Percentiles rank a stretch among this genome's conserved stretches.
Conservation (phyloP, 2,329 filamentous ascomycete species). For the Tolypocladium tropicale region DNA sequence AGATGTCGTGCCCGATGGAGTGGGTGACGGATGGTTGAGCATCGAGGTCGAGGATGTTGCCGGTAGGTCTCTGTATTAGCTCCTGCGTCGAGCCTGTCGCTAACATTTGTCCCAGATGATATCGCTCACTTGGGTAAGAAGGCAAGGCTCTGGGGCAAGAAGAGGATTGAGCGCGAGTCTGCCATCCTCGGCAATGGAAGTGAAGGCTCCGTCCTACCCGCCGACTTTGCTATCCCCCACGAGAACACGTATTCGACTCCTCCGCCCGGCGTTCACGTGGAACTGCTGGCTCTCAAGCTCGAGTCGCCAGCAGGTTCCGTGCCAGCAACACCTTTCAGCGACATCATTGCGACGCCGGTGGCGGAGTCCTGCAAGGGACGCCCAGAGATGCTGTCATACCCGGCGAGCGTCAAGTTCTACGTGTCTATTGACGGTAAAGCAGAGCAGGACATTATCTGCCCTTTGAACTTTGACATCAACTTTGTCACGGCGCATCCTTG, state of each 20-base stretch:
- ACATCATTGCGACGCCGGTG: constrained; percentile 26
- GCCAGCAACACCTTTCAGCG: constrained; percentile 32
- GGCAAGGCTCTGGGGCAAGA: constrained; percentile 52
- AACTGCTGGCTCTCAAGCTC: constrained; percentile 41
- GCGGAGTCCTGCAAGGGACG: constrained; percentile 23
- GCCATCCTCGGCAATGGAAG: constrained; percentile 49
- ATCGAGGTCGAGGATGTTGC: constrained; percentile 43
- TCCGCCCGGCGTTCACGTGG: constrained; percentile 36
- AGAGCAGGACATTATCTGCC: constrained; percentile 30
- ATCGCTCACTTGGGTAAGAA: constrained; percentile 39
- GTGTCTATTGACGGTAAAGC: constrained; percentile 27
- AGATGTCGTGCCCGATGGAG: constrained; percentile 41
- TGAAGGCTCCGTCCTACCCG: constrained; percentile 42
- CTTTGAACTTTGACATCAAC: constrained; percentile 47
- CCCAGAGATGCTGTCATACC: constrained; percentile 22
- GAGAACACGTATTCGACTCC: constrained; percentile 41
- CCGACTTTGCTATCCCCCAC: constrained; percentile 52
- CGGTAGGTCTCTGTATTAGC: constrained; percentile 16
- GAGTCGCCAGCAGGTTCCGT: constrained; percentile 31
- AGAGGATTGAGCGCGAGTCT: constrained; percentile 47
- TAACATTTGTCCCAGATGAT: constrained; percentile 27
- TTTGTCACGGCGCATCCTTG: constrained; percentile 60
- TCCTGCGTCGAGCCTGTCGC: neutral
- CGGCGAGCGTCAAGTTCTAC: constrained; percentile 23
- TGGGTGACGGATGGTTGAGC: constrained; percentile 48